Evolutionary conservation across 148 eudicot genomes (phyloP).

Genomic region (Vaccinium corymbosum): DNA sequence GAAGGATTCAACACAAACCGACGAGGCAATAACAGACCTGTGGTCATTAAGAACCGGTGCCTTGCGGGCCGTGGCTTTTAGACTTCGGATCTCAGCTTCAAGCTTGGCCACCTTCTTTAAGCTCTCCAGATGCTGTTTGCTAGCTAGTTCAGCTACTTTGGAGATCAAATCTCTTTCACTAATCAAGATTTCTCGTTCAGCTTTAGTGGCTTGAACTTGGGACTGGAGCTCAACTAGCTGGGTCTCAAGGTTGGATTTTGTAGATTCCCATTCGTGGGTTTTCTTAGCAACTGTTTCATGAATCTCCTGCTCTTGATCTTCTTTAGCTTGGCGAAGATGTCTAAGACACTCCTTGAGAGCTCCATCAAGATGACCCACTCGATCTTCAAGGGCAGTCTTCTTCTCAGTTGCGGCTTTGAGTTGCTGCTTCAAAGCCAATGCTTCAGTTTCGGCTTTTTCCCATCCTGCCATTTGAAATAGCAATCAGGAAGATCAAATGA

Average conservation of each 20-base stretch:
- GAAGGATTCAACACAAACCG: slow-evolving; percentile 50
- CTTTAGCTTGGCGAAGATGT: slow-evolving; percentile 70
- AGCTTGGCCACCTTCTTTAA: slow-evolving; percentile 76
- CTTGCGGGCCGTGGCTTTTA: slow-evolving; percentile 36
- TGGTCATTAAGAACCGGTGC: slow-evolving; percentile 35
- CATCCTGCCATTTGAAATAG: slow-evolving; percentile 45
- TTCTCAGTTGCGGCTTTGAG: slow-evolving; percentile 56
- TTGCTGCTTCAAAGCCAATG: slow-evolving; percentile 50
- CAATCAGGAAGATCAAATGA: not conserved
- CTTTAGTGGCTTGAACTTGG: slow-evolving; percentile 28
- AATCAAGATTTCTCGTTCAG: slow-evolving; percentile 61
- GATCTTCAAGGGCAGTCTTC: slow-evolving; percentile 59
- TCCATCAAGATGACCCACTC: slow-evolving; percentile 70
- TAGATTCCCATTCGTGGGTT: slow-evolving; percentile 41
- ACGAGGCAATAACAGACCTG: slow-evolving; percentile 36
- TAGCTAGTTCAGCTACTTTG: slow-evolving; percentile 76
- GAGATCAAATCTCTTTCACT: slow-evolving; percentile 74
- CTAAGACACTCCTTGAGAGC: slow-evolving; percentile 93
- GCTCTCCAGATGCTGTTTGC: slow-evolving; percentile 79
- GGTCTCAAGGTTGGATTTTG: slow-evolving; percentile 44
- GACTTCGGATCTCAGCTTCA: slow-evolving; percentile 78
- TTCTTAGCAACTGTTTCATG: slow-evolving; percentile 47
- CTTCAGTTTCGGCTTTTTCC: slow-evolving; percentile 92
- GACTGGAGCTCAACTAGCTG: slow-evolving; percentile 46
- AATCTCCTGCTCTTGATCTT: slow-evolving; percentile 64